A percentile compares a stretch with the other conserved stretches of the same genome.
Conservation (phyloP, 495 filamentous ascomycete genomes). For the Penicillium diatomitis region DNA sequence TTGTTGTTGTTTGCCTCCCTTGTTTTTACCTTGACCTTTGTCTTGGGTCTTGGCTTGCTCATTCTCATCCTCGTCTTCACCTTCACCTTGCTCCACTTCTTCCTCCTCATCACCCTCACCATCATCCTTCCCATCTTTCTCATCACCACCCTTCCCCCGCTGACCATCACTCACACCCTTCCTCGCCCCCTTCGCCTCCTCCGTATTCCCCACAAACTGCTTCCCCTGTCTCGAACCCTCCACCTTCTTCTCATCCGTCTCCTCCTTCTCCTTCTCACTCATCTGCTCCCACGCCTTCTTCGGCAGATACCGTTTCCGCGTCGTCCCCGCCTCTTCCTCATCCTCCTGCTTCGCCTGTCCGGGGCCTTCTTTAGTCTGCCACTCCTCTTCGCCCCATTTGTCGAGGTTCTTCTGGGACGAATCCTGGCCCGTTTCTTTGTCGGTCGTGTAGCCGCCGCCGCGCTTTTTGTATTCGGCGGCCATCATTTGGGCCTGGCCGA, state of each 20-base stretch:
- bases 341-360: slow-evolving; percentile 35
- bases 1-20: no score
- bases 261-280: slow-evolving; percentile 35
- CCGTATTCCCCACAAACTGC: slow-evolving; percentile 37
- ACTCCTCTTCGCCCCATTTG: slow-evolving; percentile 39
- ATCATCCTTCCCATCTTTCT: background rate
- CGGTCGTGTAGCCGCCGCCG: slow-evolving; percentile 39
- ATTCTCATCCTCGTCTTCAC: background rate
- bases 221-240: slow-evolving; percentile 33
- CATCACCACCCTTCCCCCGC: background rate
- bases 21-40: no score
- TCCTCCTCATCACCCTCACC: background rate
- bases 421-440: slow-evolving; percentile 31
- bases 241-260: slow-evolving; percentile 37
- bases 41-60: no score
- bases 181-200: slow-evolving; percentile 26
- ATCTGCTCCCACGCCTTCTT: slow-evolving; percentile 43
- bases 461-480: slow-evolving; percentile 43
- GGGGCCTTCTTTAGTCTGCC: slow-evolving; percentile 43
- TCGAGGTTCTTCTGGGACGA: slow-evolving; percentile 32
- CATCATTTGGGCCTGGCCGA: slow-evolving; percentile 38
- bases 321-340: slow-evolving; percentile 27
- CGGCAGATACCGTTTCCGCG: slow-evolving; percentile 38
- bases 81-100: background rate
- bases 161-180: slow-evolving; percentile 12